Conservation (phyloP, 78 protist genomes). For the Capsaspora owczarzaki region DNA sequence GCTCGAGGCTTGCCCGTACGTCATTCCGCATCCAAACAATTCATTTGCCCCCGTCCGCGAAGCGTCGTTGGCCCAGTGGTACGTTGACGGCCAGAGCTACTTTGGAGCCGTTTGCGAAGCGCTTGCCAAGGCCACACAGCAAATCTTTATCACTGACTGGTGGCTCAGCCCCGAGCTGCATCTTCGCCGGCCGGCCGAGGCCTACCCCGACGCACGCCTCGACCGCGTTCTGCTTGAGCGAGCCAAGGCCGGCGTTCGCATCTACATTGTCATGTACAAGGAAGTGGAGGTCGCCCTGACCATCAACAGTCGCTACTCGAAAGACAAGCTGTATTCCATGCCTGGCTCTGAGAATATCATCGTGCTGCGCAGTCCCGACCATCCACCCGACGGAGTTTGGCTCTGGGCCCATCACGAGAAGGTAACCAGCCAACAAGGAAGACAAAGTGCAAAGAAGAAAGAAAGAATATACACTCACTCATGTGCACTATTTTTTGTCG, state of each 20-base stretch:
- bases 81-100: conserved; percentile 24
- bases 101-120: conserved; percentile 8
- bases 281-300: conserved; percentile 9
- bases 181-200: conserved; percentile 5
- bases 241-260: conserved; percentile 48
- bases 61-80: neutral
- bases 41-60: conserved; percentile 29
- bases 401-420: conserved; percentile 74
- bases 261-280: conserved; percentile 42
- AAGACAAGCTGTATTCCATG: neutral
- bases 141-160: conserved; percentile 38
- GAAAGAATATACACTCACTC: too few relatives aligned
- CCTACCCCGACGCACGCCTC: conserved; percentile 3
- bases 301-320: conserved; percentile 3
- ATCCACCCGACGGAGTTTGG: conserved; percentile 23
- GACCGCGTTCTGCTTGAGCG: conserved; percentile 33
- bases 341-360: neutral
- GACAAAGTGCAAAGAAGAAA: too few relatives aligned
- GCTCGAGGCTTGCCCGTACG: neutral
- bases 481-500: too few relatives aligned
- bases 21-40: neutral
- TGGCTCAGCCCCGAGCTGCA: conserved; percentile 27
- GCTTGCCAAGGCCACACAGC: neutral
- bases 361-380: conserved; percentile 22
- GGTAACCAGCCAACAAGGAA: too few relatives aligned